Base-by-base conservation (phyloP, 2,329 filamentous ascomycete species). In the Blumeria hordei region DNA sequence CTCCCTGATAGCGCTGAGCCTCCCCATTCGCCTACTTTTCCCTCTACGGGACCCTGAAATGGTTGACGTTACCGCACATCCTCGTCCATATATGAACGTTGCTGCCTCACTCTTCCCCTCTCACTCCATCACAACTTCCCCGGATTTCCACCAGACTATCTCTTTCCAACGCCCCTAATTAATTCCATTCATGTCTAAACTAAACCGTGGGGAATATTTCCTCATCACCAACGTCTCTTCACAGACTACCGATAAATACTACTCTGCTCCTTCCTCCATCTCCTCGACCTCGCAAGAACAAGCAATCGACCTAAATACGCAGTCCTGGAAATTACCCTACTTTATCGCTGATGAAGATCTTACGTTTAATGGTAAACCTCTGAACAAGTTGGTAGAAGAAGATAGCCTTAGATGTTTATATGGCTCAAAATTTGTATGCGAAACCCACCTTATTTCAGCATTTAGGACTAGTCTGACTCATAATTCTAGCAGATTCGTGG, bases 341-440 rank as follows among this genome's bases (percentile, higher is more conserved):
- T 59, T 18, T 14, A 64, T 64, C 51, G 62, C 63, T 32, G 63
- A 64, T 51, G 55, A 55, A 1, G 63, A 64, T 53, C 43, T 64
- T 5, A 64, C 57, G 14, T 64, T 64, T 33, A 62, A 64, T 39
- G 63, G 63, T 1, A 64, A 63, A 32, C 63, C 63, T 2, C 45
- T 64, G 21, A 64, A 64, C 41, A 54, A 63, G 60, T 53, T 64
- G 6, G 62, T 62, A 32, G 63, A 64, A 52, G 63, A 64, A 54
- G 34, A 34, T 35, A 34, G 28, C 32, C 34, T 21, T 14, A 52
- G 36, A 18, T 52, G 49, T 14, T 6, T 52, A 52, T 9, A 12
- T 12, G 14, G 16, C 12, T 34, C 9, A 52, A 36, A 33, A 52
- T 16, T 12, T 34, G 49, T 34, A 52, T 7, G 49, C 14, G 32